phyloP scores from a whole-genome alignment of 2,329 filamentous ascomycete species.

The Neofusicoccum laricinum region DNA sequence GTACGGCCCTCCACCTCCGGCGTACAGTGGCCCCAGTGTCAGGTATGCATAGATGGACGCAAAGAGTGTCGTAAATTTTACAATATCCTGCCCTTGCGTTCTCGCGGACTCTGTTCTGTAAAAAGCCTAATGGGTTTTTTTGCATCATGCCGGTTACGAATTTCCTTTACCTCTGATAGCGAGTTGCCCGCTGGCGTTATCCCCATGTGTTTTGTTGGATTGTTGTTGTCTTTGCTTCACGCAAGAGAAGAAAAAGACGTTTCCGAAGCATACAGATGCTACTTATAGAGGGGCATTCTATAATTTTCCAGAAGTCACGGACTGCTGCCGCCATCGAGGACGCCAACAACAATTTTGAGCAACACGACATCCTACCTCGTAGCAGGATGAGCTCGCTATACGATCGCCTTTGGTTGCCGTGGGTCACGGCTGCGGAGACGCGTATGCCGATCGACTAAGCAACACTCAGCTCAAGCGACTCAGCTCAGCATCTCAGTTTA shows the following conservation, averaged over 20 bases:
- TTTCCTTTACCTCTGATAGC: not conserved
- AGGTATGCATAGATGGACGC: not conserved
- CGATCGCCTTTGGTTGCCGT: not conserved
- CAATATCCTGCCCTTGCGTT: not conserved
- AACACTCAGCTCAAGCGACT: too few relatives aligned
- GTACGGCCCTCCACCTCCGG: slow-evolving; percentile 5
- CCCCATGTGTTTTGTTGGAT: not conserved
- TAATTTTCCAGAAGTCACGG: not conserved
- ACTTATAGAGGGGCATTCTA: not conserved
- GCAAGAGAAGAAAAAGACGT: too few relatives aligned
- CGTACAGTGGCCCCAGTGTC: not conserved
- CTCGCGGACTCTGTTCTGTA: not conserved
- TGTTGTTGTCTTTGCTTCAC: not conserved
- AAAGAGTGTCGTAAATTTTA: not conserved
- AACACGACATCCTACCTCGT: not conserved
- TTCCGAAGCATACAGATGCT: not conserved
- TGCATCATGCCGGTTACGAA: not conserved
- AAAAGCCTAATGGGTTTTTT: not conserved
- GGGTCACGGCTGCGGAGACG: not conserved
- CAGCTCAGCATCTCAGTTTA: too few relatives aligned
- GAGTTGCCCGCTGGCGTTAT: not conserved
- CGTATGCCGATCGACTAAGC: not conserved
- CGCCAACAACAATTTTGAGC: not conserved
- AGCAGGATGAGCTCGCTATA: too few relatives aligned
- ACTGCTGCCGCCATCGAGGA: too few relatives aligned